Evolutionary conservation across 1,284 basidiomycete genomes (phyloP), one percentile per base, ranked within the genome.

Genomic region (Filobasidium uniguttulatum): DNA sequence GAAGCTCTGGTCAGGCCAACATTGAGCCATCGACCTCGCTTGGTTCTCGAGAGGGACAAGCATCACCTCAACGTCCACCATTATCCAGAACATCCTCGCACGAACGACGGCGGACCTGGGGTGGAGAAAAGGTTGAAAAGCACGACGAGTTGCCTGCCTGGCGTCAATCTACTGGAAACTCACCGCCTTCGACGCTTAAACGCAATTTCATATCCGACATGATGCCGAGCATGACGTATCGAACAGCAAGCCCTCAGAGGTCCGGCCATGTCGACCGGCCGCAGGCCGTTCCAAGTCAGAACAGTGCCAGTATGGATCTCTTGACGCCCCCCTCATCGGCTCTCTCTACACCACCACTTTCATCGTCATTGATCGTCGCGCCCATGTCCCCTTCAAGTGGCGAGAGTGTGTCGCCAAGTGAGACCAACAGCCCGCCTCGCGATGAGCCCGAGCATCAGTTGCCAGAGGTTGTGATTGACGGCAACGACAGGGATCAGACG

Each of bases 321-420:
- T 59, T 63, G 28, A 66, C 68, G 3, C 66, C 68, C 3, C 64
- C 67, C 3, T 60, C 63, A 25, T 64, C 62, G 46, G 64, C 64
- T 43, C 55, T 66, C 6, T 65, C 66, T 8, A 66, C 65, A 4
- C 67, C 67, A 8, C 65, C 67, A 31, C 29, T 37, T 34, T 9
- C 38, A 52, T 30, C n/a, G n/a, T n/a, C n/a, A n/a, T n/a, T n/a
- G n/a, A n/a, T n/a, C n/a, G 19, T 33, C 23, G 54, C 52, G 17
- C 56, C 56, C 22, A 49, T 57, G 53, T 64, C 63, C 12, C 59
- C 62, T 0, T 59, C 59, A 1, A 57, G 41, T 17, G 35, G 33
- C 6, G 35, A 41, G 29, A 44, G 60, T 3, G 59, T 60, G 5
- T 55, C 56, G 23, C 49, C 62, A 0, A 49, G 41, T 23, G 15